These are phyloP conservation scores for Syzygium aromaticum DNA, from an alignment of 345 rosid genomes.

Conservation along the genomic window DNA sequence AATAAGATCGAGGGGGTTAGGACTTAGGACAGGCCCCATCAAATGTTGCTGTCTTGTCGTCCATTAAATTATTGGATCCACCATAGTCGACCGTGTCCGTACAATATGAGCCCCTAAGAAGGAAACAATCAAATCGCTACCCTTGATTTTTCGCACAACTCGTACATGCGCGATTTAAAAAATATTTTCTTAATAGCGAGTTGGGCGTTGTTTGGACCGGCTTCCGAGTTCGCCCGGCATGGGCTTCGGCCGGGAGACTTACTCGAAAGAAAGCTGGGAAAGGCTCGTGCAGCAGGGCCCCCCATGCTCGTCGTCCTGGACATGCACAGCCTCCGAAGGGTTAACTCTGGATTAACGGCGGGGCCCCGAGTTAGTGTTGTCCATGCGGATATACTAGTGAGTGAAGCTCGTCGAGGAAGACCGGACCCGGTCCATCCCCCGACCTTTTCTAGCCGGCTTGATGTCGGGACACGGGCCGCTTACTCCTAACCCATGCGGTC, in stretches of 20 bases:
- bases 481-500: neutral
- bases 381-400: neutral
- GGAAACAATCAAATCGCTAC: too few relatives aligned
- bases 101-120: neutral
- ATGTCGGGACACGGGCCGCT: neutral
- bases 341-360: neutral
- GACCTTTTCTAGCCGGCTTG: neutral
- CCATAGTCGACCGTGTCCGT: neutral
- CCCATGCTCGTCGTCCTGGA: too few relatives aligned
- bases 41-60: neutral
- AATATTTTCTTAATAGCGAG: neutral
- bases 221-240: neutral
- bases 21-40: neutral
- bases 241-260: neutral
- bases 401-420: neutral
- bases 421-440: neutral
- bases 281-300: neutral
- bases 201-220: neutral
- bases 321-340: neutral
- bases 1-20: neutral
- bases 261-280: neutral
- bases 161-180: neutral
- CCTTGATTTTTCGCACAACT: too few relatives aligned
- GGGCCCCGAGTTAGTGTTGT: neutral
- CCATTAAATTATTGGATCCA: neutral